Conservation (phyloP, 2,329 filamentous ascomycete genomes). For the Alternaria solani region DNA sequence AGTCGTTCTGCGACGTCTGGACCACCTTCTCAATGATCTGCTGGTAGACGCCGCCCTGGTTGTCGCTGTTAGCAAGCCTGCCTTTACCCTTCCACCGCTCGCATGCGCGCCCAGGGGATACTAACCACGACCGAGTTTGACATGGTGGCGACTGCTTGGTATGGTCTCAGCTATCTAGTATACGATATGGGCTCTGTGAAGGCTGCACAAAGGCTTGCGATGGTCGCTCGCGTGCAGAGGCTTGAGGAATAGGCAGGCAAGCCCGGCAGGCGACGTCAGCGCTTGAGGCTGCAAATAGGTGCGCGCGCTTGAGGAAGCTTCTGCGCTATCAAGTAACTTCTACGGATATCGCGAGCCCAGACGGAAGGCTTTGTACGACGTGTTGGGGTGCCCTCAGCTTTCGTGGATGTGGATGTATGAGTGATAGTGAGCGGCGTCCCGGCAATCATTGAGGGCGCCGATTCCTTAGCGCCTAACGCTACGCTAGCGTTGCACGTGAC, state of each 20-base stretch:
- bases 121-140: slow-evolving; percentile 52
- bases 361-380: slow-evolving; percentile 43
- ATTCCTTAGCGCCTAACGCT: slow-evolving; percentile 17
- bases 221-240: slow-evolving; percentile 31
- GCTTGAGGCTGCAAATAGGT: slow-evolving; percentile 38
- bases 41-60: slow-evolving; percentile 77
- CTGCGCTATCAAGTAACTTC: slow-evolving; percentile 31
- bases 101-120: slow-evolving; percentile 33
- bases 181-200: slow-evolving; percentile 22
- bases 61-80: slow-evolving; percentile 42
- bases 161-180: slow-evolving; percentile 28
- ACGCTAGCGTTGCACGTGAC: slow-evolving; percentile 20
- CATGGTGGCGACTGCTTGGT: slow-evolving; percentile 37
- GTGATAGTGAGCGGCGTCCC: slow-evolving; percentile 27
- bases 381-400: slow-evolving; percentile 40
- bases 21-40: slow-evolving; percentile 83
- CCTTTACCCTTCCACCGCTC: slow-evolving; percentile 22
- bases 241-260: slow-evolving; percentile 31
- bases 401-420: slow-evolving; percentile 44
- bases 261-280: slow-evolving; percentile 39
- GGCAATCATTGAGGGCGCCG: slow-evolving; percentile 23
- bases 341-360: slow-evolving; percentile 33
- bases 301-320: slow-evolving; percentile 36
- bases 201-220: slow-evolving; percentile 26
- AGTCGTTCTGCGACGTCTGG: slow-evolving; percentile 80